phyloP scores from a whole-genome alignment of 345 rosid genomes.

The Stellera chamaejasme region DNA sequence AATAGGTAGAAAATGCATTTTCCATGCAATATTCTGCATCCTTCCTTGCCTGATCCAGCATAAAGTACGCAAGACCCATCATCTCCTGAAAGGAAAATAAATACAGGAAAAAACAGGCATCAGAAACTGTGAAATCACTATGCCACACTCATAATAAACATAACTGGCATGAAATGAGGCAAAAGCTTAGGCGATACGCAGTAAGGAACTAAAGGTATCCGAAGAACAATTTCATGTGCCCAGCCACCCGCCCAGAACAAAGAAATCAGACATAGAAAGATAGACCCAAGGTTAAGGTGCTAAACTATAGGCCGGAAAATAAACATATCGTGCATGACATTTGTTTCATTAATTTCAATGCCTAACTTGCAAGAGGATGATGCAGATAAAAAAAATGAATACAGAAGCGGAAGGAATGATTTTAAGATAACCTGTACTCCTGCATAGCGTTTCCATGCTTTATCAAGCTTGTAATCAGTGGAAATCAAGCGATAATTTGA shows the following conservation, averaged over 20 bases:
- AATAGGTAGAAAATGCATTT: conserved; percentile 84
- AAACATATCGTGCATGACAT: too few species aligned
- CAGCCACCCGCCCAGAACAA: too few species aligned
- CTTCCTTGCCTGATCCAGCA: conserved; percentile 93
- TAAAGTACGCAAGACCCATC: conserved; percentile 86
- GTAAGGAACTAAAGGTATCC: too few species aligned
- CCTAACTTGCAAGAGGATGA: conserved; percentile 1
- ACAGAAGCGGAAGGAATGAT: conserved; percentile 9
- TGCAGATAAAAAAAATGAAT: background rate
- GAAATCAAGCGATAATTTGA: conserved; percentile 92
- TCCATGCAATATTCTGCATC: conserved; percentile 98
- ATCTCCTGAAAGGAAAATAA: conserved; percentile 64
- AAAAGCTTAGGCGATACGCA: too few species aligned
- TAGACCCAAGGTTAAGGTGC: too few species aligned
- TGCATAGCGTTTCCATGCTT: conserved; percentile 98
- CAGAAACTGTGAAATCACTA: too few species aligned
- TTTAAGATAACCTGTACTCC: conserved; percentile 77
- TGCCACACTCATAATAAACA: too few species aligned
- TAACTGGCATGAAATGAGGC: too few species aligned
- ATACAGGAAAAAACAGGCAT: conserved; percentile 4
- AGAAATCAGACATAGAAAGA: too few species aligned
- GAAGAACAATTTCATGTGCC: too few species aligned
- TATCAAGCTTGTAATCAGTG: conserved; percentile 94
- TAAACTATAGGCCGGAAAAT: too few species aligned
- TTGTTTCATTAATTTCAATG: too few species aligned